phyloP scores from a whole-genome alignment of 106 monocot species.

The Chionographis japonica region DNA sequence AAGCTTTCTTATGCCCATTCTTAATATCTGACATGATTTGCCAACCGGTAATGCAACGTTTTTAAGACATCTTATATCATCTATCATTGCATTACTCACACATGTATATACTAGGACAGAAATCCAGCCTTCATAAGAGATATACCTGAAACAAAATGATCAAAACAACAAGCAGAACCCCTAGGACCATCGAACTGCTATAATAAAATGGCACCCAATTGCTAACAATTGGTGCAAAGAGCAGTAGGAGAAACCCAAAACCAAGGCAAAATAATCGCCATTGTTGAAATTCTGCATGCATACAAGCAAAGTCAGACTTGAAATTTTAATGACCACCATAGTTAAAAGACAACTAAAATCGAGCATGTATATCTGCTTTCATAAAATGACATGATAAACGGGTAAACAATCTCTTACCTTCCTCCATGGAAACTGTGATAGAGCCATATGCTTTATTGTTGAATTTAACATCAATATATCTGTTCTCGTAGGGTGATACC shows the following conservation, averaged over 20 bases:
- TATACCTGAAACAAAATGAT: conserved; percentile 85
- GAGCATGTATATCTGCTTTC: neutral
- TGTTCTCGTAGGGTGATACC: conserved; percentile 69
- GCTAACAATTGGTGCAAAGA: conserved; percentile 78
- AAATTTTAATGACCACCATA: neutral
- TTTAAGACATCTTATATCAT: too few relatives aligned
- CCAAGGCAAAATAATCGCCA: conserved; percentile 88
- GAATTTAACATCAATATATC: conserved; percentile 67
- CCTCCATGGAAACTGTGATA: conserved; percentile 42
- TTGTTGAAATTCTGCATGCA: conserved; percentile 68
- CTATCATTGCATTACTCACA: too few relatives aligned
- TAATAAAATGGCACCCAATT: conserved; percentile 93
- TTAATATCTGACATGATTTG: too few relatives aligned
- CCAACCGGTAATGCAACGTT: too few relatives aligned
- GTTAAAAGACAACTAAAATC: neutral
- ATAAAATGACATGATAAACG: neutral
- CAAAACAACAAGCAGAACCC: conserved; percentile 75
- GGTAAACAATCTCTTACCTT: conserved; percentile 40
- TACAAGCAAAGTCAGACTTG: neutral
- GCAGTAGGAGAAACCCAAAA: conserved; percentile 66
- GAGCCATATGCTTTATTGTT: conserved; percentile 30
- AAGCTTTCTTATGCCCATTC: too few relatives aligned
- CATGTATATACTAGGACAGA: neutral
- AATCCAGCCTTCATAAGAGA: neutral
- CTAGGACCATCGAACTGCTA: conserved; percentile 87